These are phyloP conservation scores for Tylopilus sp. DNA, from an alignment of 768 basidiomycete genomes.

Conservation along the genomic window DNA sequence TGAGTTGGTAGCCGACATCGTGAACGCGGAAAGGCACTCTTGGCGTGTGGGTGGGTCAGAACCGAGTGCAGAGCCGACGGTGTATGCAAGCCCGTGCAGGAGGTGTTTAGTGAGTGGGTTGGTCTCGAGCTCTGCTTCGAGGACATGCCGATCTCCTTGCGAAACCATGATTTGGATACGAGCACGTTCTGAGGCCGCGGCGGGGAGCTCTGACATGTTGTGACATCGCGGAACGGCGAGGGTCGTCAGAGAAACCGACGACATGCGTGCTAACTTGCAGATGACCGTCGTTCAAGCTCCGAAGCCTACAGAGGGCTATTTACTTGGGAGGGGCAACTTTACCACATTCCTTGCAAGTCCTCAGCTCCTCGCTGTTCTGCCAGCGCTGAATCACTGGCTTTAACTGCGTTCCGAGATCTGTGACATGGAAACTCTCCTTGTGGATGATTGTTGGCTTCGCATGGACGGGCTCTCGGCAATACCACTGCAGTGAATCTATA, in stretches of 20 bases:
- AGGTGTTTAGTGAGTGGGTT: slow-evolving; percentile 43
- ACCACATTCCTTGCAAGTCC: slow-evolving; percentile 75
- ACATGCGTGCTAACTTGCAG: not conserved
- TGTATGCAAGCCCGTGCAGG: slow-evolving; percentile 53
- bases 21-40: slow-evolving; percentile 52
- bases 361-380: slow-evolving; percentile 61
- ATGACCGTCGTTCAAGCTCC: slow-evolving; percentile 17
- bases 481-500: slow-evolving; percentile 89
- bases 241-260: not conserved
- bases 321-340: slow-evolving; percentile 56
- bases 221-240: slow-evolving; percentile 36
- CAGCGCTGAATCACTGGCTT: slow-evolving; percentile 88
- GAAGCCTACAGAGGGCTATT: not conserved
- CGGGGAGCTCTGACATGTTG: slow-evolving; percentile 43
- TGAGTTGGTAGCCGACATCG: slow-evolving; percentile 41
- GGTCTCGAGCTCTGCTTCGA: slow-evolving; percentile 17
- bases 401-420: slow-evolving; percentile 89
- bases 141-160: slow-evolving; percentile 1
- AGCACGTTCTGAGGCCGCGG: slow-evolving; percentile 36
- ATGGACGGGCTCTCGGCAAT: slow-evolving; percentile 69
- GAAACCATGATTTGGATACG: slow-evolving; percentile 25
- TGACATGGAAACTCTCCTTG: slow-evolving; percentile 84
- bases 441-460: slow-evolving; percentile 67
- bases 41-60: slow-evolving; percentile 47
- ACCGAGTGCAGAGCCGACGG: slow-evolving; percentile 54